Evolutionary conservation across 164 flowering plant genomes (phyloP), one percentile per base, ranked within the genome.

Genomic region (Umbilicus rupestris): DNA sequence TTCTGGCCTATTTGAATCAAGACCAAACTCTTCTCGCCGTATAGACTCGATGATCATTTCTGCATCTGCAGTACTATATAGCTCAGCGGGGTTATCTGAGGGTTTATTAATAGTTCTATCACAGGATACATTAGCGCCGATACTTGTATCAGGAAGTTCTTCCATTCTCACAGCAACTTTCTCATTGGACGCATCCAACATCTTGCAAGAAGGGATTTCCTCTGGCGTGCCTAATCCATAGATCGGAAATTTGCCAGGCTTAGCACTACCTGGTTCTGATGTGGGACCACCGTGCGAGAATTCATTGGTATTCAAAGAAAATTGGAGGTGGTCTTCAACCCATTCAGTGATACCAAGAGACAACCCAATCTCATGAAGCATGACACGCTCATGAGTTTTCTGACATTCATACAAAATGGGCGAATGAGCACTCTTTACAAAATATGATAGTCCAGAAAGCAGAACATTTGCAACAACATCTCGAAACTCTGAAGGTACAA

Each of bases 361-460:
- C n/a, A 91, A 71, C 26, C 99, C 99, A n/a, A 89, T 73, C 20
- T 88, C 92, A 78, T 95, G 99, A 77, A 95, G 90, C 88, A 91
- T 87, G 39, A 82, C 60, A 35, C 86, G 89, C 63, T 90, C 76
- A 70, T 83, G 80, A 46, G 60, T 68, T 68, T 76, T 66, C 39
- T 71, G 73, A 73, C 99, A 95, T 67, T 83, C 88, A 39, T 26
- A 45, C 71, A 95, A 80, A 66, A 95, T 79, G 42, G 75, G 75
- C 50, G 73, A 70, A 71, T 87, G 81, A 62, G 83, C 90, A 78
- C 85, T 75, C 75, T 80, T 89, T 28, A 78, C 66, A 33, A 83
- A 66, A 74, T 78, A 74, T 35, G 67, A 78, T 68, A 87, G 65
- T 30, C 90, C 99, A 35, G 85, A 67, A 49, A 92, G 92, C 66